Conservation (phyloP, 2,329 filamentous ascomycete species). For the Fusarium falciforme region DNA sequence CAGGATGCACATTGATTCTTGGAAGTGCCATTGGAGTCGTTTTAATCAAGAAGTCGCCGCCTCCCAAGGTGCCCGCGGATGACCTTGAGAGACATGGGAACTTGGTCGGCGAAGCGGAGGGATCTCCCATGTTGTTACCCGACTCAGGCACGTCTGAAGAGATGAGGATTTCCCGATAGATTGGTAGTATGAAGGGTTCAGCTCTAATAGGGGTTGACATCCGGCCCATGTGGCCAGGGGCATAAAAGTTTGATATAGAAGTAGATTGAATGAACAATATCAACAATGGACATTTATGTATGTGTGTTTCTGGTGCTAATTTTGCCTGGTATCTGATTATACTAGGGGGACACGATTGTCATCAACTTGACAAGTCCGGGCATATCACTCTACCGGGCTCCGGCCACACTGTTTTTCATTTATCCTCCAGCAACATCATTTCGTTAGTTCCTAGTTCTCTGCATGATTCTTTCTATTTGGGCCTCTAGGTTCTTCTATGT, state of each 20-base stretch:
- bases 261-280: not conserved
- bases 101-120: slow-evolving; percentile 49
- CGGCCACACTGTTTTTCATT: not conserved
- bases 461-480: not conserved
- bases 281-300: not conserved
- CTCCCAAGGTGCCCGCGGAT: slow-evolving; percentile 35
- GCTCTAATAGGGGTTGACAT: not conserved
- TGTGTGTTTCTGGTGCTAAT: not conserved
- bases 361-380: not conserved
- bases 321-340: not conserved
- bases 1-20: slow-evolving; percentile 64
- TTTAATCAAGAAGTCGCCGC: slow-evolving; percentile 55
- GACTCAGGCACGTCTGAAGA: slow-evolving; percentile 43
- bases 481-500: not conserved
- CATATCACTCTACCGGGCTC: too few species aligned
- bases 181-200: not conserved
- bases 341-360: not conserved
- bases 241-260: not conserved
- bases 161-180: slow-evolving; percentile 28
- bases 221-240: not conserved
- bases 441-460: not conserved
- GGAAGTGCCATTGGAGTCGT: slow-evolving; percentile 65
- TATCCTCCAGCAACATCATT: not conserved
- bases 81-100: slow-evolving; percentile 51
- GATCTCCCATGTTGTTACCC: slow-evolving; percentile 54